phyloP scores from a whole-genome alignment of 129 eudicot species.

The Artemisia argyi region DNA sequence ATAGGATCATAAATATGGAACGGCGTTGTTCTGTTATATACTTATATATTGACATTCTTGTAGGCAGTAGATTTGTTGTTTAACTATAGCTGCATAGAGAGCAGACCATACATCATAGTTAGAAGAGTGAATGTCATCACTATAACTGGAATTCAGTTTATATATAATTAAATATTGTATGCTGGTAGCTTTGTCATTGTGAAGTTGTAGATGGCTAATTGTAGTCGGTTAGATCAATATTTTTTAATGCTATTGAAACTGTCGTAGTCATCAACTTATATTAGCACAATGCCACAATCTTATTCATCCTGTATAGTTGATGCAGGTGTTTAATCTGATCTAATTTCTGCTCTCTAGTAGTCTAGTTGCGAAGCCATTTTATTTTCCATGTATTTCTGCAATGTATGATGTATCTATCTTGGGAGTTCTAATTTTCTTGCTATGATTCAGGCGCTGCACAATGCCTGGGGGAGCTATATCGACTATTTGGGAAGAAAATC shows the following conservation, averaged over 20 bases:
- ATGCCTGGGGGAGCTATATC: constrained; percentile 89
- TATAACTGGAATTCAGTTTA: constrained; percentile 2
- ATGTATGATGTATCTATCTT: neutral
- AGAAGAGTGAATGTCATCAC: neutral
- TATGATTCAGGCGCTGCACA: constrained; percentile 77
- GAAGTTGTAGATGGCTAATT: constrained; percentile 10
- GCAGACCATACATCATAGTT: neutral
- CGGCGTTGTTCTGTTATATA: constrained; percentile 21
- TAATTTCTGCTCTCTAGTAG: neutral
- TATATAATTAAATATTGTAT: constrained; percentile 1
- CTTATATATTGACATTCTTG: constrained; percentile 7
- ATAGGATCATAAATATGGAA: constrained; percentile 1
- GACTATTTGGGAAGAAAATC: constrained; percentile 80
- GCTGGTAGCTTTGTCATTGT: constrained; percentile 10
- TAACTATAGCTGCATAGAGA: constrained; percentile 26
- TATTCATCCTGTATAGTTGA: constrained; percentile 16
- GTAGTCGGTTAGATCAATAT: neutral
- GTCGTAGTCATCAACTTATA: neutral
- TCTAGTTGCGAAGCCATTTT: constrained; percentile 7
- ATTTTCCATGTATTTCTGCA: constrained; percentile 4
- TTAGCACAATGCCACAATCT: neutral
- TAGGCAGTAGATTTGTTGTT: neutral
- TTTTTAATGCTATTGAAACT: neutral
- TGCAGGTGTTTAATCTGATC: neutral
- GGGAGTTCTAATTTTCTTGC: constrained; percentile 8